Evolutionary conservation across 2,329 filamentous ascomycete species (phyloP), one percentile per base, ranked within the genome.

Genomic region (Monosporascus sp.): DNA sequence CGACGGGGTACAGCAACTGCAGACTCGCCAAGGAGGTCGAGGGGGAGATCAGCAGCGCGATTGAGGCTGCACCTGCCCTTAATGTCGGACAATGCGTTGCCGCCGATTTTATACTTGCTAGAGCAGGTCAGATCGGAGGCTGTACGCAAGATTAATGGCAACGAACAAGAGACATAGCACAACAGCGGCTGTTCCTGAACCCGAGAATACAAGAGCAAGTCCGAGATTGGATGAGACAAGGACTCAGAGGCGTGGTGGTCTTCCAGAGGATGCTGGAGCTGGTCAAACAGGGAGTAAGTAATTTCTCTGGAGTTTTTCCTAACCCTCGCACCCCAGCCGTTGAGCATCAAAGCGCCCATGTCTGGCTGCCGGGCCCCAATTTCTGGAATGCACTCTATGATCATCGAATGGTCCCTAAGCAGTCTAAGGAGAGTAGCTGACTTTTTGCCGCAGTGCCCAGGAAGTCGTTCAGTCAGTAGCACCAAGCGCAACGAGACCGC

Each of bases 61-160:
- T 47, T 9, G 50, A 37, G 31, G 15, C 43, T 17, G 14, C 15
- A 6, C 50, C 50, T 20, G 17, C 18, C 6, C 20, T 48, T 14
- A 11, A 7, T 9, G 22, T 48, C 5, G 35, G 35, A 15, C 50
- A 47, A 44, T 39, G 44, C 31, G 44, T 47, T 17, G 37, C 50
- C 17, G 22, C 50, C 5, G 44, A 37, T 25, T 9, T 48, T 15
- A 20, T 48, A 9, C 50, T 52, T 18, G 31, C 2, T 17, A 17
- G 37, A 15, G 44, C 17, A 14, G 50, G 50, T 9, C 43, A 52
- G 37, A 48, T 48, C 11, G 44, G 50, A 3, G 44, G 50, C n/a
- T 18, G 37, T 15, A 47, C 43, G 15, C 9, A 47, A 18, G 50
- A 52, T 17, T 52, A 48, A 22, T 52, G 50, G 44, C 37, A 47